A percentile compares a stretch with the other conserved stretches of the same genome.
Evolutionary conservation across 1,139 yeast genomes (phyloP).

Genomic region (Saccharomycopsis hybrid): DNA sequence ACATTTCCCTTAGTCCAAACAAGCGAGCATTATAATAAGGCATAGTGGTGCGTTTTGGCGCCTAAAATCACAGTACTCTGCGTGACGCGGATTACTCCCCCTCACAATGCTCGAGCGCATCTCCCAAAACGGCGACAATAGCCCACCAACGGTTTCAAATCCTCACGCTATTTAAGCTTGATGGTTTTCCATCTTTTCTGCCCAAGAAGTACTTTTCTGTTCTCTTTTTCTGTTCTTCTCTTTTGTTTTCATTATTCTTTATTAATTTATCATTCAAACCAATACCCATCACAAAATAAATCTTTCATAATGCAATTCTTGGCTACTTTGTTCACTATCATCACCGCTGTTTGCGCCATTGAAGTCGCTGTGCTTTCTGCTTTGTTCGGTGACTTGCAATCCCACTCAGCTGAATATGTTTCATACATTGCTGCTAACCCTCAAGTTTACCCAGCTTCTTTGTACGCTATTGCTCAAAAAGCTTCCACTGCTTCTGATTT

Average conservation of each 20-base stretch:
- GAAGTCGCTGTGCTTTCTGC: slow-evolving; percentile 17
- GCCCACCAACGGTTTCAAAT: too few relatives aligned
- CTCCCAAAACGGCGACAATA: too few relatives aligned
- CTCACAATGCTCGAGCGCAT: too few relatives aligned
- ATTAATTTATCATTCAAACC: neutral
- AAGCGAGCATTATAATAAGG: too few relatives aligned
- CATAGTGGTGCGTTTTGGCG: too few relatives aligned
- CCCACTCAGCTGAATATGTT: slow-evolving; percentile 18
- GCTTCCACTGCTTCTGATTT: slow-evolving; percentile 8
- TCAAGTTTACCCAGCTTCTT: slow-evolving; percentile 16
- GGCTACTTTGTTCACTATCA: slow-evolving; percentile 8
- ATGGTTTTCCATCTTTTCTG: neutral
- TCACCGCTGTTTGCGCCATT: slow-evolving; percentile 16
- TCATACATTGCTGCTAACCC: slow-evolving; percentile 21
- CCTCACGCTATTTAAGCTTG: neutral
- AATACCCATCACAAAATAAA: neutral
- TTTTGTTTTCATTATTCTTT: neutral
- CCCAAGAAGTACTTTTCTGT: neutral
- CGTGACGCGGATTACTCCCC: too few relatives aligned
- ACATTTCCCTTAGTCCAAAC: too few relatives aligned
- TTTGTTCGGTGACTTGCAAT: slow-evolving; percentile 17
- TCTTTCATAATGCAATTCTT: slow-evolving; percentile 16
- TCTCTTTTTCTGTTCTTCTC: neutral
- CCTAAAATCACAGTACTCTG: too few relatives aligned
- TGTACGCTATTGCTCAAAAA: slow-evolving; percentile 15